Evolutionary conservation across 208 protist genomes (phyloP).

Genomic region (Herpetomonas muscarum): DNA sequence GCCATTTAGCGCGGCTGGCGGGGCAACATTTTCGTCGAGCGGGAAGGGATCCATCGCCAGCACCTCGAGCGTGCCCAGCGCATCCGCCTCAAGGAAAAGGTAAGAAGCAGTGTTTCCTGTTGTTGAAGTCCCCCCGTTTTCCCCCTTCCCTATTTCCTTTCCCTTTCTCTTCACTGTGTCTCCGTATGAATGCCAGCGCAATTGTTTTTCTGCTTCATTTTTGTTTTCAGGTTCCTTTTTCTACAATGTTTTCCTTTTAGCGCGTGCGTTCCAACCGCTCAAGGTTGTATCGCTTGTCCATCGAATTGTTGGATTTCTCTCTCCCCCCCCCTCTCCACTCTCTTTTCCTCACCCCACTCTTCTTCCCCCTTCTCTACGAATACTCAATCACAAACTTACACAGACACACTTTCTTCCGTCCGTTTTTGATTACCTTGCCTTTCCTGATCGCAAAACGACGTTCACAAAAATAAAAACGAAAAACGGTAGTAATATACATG

Average conservation of each 20-base stretch:
- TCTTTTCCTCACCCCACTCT: constrained; percentile 12
- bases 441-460: too few species aligned
- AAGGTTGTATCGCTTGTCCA: neutral
- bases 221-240: neutral
- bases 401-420: too few species aligned
- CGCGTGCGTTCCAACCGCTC: neutral
- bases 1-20: too few species aligned
- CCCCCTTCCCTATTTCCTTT: constrained; percentile 6
- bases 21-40: neutral
- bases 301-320: neutral
- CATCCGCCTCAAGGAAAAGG: neutral
- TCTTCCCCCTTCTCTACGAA: constrained; percentile 9
- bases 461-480: too few species aligned
- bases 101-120: neutral
- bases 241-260: too few species aligned
- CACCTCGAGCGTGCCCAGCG: neutral
- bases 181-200: neutral
- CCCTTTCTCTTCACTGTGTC: neutral
- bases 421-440: too few species aligned
- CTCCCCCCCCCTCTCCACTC: neutral
- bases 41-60: constrained; percentile 2
- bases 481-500: too few species aligned
- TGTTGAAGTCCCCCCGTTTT: constrained; percentile 1
- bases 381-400: neutral
- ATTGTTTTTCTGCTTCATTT: neutral